Base-by-base conservation (phyloP, 352 stramenopile genomes). In the Pythium brachiatum region DNA sequence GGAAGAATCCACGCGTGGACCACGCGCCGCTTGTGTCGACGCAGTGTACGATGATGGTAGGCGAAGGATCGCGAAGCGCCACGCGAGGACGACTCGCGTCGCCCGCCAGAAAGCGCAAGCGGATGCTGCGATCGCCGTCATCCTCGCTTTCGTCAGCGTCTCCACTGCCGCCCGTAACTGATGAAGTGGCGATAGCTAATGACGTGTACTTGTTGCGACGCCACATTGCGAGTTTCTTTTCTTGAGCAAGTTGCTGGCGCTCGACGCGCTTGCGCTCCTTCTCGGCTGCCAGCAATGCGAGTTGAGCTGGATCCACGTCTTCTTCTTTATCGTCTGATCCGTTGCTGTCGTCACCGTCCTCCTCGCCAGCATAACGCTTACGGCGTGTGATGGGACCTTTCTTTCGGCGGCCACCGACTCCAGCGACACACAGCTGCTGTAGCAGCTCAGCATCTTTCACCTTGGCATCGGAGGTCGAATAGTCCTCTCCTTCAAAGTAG, bases 401-500 rank as follows among this genome's bases (percentile, higher is more conserved):
- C 73, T 26, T 73, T 44, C 52, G 76, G 77, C 8, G 62, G 48
- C 21, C 9, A 64, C 18, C 66, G 46, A 59, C 53, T 20, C 66
- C 55, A 11, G 69, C 62, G 2, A 59, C 46, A 25, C 76, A 78
- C 3, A 88, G 48, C 31, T 76, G 73, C 13, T 73, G 52, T 1
- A 90, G 66, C 53, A 77, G 54, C 43, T 75, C 60, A 15, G 68
- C 60, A 62, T 89, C 78, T 61, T 78, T 71, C 5, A 32, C 51
- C 41, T 79, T 86, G 6, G 51, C 73, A 43, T 73, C 54, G 3
- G 66, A 66, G 16, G 74, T 80, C 18, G 75, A 79, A 53, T 90
- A 90, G 56, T 93, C 81, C 64, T 87, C 75, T 23, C 83, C 83
- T 53, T 93, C 81, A 65, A 90, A 93, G 52, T 89, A 91, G 67